Evolutionary conservation across 2,329 filamentous ascomycete genomes (phyloP).

Genomic region (Colletotrichum lindemuthianum): DNA sequence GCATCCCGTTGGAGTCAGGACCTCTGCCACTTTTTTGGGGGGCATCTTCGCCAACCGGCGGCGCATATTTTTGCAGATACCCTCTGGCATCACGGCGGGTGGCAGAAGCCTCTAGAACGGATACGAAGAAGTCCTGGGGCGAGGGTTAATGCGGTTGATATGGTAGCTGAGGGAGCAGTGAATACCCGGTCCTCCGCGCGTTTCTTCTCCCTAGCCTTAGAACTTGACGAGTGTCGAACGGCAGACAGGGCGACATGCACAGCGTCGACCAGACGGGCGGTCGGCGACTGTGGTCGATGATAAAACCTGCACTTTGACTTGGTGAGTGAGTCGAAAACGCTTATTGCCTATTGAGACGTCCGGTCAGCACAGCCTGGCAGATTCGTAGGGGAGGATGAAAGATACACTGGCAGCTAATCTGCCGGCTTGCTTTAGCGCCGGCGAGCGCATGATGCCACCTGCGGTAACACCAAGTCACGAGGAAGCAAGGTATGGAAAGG

Average conservation of each 20-base stretch:
- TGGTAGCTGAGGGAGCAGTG: no score
- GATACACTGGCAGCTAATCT: no score
- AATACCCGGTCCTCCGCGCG: constrained; percentile 59
- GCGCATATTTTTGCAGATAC: constrained; percentile 85
- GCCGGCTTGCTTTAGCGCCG: no score
- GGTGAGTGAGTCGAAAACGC: constrained; percentile 21
- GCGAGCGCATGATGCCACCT: no score
- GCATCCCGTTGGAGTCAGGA: not conserved
- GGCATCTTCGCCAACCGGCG: constrained; percentile 17
- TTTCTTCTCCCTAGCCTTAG: constrained; percentile 49
- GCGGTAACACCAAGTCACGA: no score
- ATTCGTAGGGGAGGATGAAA: no score
- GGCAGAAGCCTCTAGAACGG: constrained; percentile 86
- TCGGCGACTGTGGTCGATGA: constrained; percentile 25
- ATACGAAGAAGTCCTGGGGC: constrained; percentile 81
- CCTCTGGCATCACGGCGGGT: constrained; percentile 93
- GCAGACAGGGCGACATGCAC: constrained; percentile 29
- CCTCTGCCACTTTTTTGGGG: constrained; percentile 10
- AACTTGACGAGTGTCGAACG: constrained; percentile 30
- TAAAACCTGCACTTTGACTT: constrained; percentile 24
- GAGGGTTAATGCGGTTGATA: constrained; percentile 16
- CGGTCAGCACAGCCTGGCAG: no score
- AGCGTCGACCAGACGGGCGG: constrained; percentile 26
- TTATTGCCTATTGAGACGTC: constrained; percentile 7
- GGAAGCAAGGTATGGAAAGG: no score